Evolutionary conservation across 1,139 yeast genomes (phyloP).

Genomic region (Neolecta irregularis): DNA sequence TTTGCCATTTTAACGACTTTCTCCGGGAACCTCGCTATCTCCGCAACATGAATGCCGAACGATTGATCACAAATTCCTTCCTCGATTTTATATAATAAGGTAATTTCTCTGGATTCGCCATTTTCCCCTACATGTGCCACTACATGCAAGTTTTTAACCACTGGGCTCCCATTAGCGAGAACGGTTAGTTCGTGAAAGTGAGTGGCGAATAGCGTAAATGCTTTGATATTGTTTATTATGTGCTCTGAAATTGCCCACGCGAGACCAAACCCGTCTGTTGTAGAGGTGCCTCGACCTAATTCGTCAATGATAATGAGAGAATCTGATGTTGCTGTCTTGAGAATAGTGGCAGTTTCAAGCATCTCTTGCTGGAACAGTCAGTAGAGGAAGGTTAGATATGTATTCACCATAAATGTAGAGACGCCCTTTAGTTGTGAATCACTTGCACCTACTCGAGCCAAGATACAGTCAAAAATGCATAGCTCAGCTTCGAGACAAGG

Average conservation of each 20-base stretch:
- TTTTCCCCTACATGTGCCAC: conserved; percentile 69
- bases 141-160: conserved; percentile 72
- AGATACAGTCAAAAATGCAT: conserved; percentile 73
- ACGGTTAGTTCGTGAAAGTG: conserved; percentile 92
- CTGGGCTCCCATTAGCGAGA: conserved; percentile 41
- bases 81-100: conserved; percentile 18
- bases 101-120: conserved; percentile 17
- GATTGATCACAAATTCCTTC: conserved; percentile 88
- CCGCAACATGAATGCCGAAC: conserved; percentile 95
- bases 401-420: conserved; percentile 96
- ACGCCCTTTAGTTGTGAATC: conserved; percentile 94
- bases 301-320: conserved; percentile 88
- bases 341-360: conserved; percentile 86
- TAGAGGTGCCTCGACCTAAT: conserved; percentile 89
- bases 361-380: too few relatives aligned
- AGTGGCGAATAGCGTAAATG: conserved; percentile 85
- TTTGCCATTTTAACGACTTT: conserved; percentile 90
- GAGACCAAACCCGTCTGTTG: conserved; percentile 93
- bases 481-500: conserved; percentile 65
- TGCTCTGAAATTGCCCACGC: conserved; percentile 94
- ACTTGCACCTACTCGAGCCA: conserved; percentile 97
- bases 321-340: conserved; percentile 69
- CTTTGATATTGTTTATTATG: conserved; percentile 50
- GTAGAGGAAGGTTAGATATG: too few relatives aligned
- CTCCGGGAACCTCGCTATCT: conserved; percentile 76